A percentile compares a stretch with the other conserved stretches of the same genome.
Conservation (phyloP, 352 stramenopile species). For the Pythium pyrilobum region DNA sequence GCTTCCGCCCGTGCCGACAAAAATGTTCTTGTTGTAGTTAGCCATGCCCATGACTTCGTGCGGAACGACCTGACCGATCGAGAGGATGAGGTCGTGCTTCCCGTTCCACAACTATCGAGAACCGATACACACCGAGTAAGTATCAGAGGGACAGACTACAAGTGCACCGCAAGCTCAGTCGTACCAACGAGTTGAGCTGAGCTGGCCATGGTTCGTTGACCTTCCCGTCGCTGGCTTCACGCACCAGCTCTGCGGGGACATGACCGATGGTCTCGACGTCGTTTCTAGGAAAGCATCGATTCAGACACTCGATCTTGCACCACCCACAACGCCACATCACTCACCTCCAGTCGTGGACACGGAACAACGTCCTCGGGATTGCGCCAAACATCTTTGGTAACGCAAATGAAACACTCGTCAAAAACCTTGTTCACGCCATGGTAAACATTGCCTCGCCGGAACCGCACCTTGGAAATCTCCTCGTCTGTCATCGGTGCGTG, state of each 20-base stretch:
- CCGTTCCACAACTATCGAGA: constrained; percentile 84
- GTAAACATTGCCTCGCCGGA: background rate
- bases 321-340: background rate
- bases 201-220: constrained; percentile 94
- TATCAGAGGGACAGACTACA: background rate
- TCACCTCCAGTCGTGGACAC: constrained; percentile 95
- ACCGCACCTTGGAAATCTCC: constrained; percentile 79
- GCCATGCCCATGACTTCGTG: constrained; percentile 98
- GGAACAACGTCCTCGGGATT: constrained; percentile 82
- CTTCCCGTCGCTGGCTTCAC: constrained; percentile 91
- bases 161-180: background rate
- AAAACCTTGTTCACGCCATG: background rate
- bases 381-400: constrained; percentile 89
- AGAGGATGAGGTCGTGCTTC: constrained; percentile 90
- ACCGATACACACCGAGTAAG: background rate
- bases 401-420: background rate
- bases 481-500: constrained; percentile 94
- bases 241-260: constrained; percentile 90
- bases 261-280: constrained; percentile 96
- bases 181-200: constrained; percentile 94
- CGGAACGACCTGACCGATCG: constrained; percentile 96
- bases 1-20: constrained; percentile 92
- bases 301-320: background rate
- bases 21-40: constrained; percentile 99
- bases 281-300: constrained; percentile 57